phyloP scores from a whole-genome alignment of 23 red algal genomes.

The Gracilariopsis chorda region DNA sequence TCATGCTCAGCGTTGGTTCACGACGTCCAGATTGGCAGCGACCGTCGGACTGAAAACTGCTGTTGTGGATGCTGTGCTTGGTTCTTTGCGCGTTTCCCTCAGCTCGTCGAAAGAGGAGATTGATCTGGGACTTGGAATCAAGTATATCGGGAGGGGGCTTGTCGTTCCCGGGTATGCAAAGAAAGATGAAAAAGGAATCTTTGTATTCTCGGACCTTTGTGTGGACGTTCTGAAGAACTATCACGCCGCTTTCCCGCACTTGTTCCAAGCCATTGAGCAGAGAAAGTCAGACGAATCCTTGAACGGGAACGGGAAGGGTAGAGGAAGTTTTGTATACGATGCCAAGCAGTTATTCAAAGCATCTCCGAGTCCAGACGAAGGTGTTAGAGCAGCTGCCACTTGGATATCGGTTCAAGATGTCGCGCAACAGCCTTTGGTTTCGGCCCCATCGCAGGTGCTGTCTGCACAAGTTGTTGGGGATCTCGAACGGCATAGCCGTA shows the following conservation, averaged over 20 bases:
- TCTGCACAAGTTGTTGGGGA: slow-evolving; percentile 12
- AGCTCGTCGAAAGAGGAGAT: slow-evolving; percentile 35
- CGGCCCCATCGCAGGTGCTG: slow-evolving; percentile 9
- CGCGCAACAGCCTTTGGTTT: slow-evolving; percentile 47
- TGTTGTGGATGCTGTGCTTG: slow-evolving; percentile 31
- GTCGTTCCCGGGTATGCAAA: slow-evolving; percentile 75
- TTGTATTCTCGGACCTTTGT: slow-evolving; percentile 41
- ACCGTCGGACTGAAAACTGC: not conserved
- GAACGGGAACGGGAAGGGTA: not conserved
- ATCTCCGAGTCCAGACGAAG: not conserved
- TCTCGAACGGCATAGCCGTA: slow-evolving; percentile 37
- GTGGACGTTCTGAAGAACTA: slow-evolving; percentile 43
- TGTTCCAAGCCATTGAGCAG: slow-evolving; percentile 39
- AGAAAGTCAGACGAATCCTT: not conserved
- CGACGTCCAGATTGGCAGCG: slow-evolving; percentile 52
- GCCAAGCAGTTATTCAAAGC: slow-evolving; percentile 25
- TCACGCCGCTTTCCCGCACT: slow-evolving; percentile 43
- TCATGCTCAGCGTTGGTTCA: slow-evolving; percentile 49
- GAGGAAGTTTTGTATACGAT: slow-evolving; percentile 22
- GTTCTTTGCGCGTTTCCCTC: slow-evolving; percentile 57
- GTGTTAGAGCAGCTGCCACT: slow-evolving; percentile 25
- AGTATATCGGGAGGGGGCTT: slow-evolving; percentile 61
- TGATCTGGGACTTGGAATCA: slow-evolving; percentile 77
- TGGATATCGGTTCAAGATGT: slow-evolving; percentile 63
- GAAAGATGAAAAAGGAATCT: slow-evolving; percentile 19